Base-by-base conservation (phyloP, 2,329 filamentous ascomycete genomes). In the Penicillium sp. region DNA sequence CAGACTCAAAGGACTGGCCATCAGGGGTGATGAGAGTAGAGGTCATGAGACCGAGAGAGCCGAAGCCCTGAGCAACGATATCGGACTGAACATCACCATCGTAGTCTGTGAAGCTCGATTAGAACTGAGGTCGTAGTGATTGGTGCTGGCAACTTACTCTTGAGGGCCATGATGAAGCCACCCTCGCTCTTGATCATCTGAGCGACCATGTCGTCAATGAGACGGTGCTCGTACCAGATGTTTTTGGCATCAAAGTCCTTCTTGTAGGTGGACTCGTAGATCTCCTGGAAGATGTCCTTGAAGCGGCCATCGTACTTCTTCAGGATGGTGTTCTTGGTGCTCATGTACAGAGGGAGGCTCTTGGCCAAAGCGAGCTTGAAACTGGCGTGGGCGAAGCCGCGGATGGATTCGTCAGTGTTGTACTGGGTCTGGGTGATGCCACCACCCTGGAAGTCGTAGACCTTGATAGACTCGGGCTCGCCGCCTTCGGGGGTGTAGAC, bases 141-240 rank as follows among this genome's bases (percentile, higher is more conserved):
- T 9, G 7, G n/a, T 45, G 17, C 31, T 13, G 3, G 46, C 1
- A 1, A 58, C 89, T 80, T 78, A 96, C 92, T 98, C 90, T 99
- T 99, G 79, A 98, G 88, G 66, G 95, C 95, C 86, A 98, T 97
- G 78, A 98, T 88, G 82, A 95, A 97, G 67, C 95, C 95, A 71
- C 95, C 95, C 73, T 90, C 88, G 82, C 91, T 95, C 91, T 99
- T 99, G 86, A 99, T 91, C 95, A 99, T 99, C 86, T 99, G 95
- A 54, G 95, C 95, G 67, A 99, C 95, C 95, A 99, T 98, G 83
- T 99, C 95, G 82, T 99, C 95, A 76, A 99, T 98, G 70, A 99
- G 86, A 75, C 95, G 91, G 84, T 99, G 95, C 89, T 99, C 95
- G 78, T 99, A 98, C 95, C 95, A 98, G 83, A 98, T 96, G 66